These are phyloP conservation scores for Alloascoidea hylecoeti DNA, from an alignment of 805 yeast genomes.

Conservation along the genomic window DNA sequence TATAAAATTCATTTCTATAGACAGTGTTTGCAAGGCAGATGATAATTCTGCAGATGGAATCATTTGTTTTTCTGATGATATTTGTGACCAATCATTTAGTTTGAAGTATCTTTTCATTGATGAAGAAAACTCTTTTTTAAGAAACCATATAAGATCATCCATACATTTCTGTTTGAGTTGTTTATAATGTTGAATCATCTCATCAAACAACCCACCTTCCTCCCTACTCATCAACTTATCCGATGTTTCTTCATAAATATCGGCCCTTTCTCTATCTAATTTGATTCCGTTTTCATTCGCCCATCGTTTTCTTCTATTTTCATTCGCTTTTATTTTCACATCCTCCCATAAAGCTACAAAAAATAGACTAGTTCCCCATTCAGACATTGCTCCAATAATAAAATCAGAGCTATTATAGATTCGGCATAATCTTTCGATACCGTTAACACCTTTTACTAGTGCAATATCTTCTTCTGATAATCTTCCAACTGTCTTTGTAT, in stretches of 20 bases:
- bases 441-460: constrained; percentile 17
- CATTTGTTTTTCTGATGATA: neutral
- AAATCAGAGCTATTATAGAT: constrained; percentile 22
- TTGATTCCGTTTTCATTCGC: neutral
- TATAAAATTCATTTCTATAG: constrained; percentile 16
- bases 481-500: constrained; percentile 20
- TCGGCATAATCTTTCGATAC: constrained; percentile 26
- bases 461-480: constrained; percentile 15
- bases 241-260: neutral
- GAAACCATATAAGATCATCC: constrained; percentile 15
- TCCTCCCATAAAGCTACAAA: constrained; percentile 28
- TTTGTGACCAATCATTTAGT: constrained; percentile 15
- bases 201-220: constrained; percentile 26
- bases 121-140: constrained; percentile 21
- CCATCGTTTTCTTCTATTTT: neutral
- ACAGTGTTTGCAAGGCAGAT: constrained; percentile 7
- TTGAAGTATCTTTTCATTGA: constrained; percentile 22
- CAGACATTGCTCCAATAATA: constrained; percentile 21
- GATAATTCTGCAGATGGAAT: constrained; percentile 3
- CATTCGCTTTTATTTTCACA: constrained; percentile 12
- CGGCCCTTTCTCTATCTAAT: neutral
- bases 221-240: neutral
- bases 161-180: constrained; percentile 17
- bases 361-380: constrained; percentile 23
- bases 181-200: constrained; percentile 23